A percentile compares a stretch with the other conserved stretches of the same genome.
phyloP scores from a whole-genome alignment of 345 rosid genomes.

The Populus simonii region DNA sequence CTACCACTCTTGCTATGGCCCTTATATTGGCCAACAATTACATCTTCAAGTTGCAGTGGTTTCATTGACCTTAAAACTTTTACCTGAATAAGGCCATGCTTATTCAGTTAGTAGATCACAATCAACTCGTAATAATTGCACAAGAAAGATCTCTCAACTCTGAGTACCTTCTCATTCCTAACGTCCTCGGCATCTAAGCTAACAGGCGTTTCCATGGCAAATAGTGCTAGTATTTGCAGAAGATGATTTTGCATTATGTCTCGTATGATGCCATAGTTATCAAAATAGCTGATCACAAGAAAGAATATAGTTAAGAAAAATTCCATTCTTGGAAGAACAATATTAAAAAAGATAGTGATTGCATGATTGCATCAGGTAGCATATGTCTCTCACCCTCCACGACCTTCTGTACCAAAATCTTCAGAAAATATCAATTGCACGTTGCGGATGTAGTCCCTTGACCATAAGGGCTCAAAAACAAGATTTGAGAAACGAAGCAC shows the following conservation, averaged over 20 bases:
- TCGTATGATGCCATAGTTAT: conserved; percentile 79
- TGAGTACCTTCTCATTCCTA: conserved; percentile 77
- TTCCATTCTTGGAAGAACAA: not conserved
- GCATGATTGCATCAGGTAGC: not conserved
- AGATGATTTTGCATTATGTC: conserved; percentile 98
- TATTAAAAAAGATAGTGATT: too few species aligned
- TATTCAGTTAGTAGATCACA: too few species aligned
- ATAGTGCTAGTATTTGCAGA: conserved; percentile 80
- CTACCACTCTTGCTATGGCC: conserved; percentile 64
- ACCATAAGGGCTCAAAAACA: conserved; percentile 89
- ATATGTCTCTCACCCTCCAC: conserved; percentile 63
- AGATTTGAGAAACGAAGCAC: conserved; percentile 97
- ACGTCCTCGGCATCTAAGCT: conserved; percentile 95
- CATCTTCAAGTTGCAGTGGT: conserved; percentile 67
- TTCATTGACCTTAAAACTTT: conserved; percentile 89
- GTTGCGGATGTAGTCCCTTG: conserved; percentile 74
- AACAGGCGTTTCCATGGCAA: conserved; percentile 98
- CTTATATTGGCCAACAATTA: conserved; percentile 83
- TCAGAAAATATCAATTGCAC: conserved; percentile 91
- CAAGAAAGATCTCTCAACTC: not conserved
- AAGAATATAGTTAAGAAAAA: not conserved
- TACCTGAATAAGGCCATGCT: conserved; percentile 41
- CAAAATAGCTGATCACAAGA: conserved; percentile 56
- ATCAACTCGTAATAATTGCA: not conserved
- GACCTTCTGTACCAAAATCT: conserved; percentile 96